phyloP scores from a whole-genome alignment of 75 land plant genomes.

The Sequoiadendron giganteum region DNA sequence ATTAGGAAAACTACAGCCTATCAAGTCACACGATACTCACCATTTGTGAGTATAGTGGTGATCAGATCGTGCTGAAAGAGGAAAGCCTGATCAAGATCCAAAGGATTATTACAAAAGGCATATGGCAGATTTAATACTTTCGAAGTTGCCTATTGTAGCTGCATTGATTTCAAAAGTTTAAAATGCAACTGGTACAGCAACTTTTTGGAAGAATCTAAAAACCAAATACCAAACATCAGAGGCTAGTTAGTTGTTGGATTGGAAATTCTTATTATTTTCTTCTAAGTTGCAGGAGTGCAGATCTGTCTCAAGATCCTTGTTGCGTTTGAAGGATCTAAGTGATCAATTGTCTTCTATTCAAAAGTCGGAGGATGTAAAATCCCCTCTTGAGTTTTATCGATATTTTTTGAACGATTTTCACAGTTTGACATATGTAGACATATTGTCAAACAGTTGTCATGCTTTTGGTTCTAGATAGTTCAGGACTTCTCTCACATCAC shows the following conservation, averaged over 20 bases:
- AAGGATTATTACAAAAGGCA: neutral
- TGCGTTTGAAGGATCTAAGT: neutral
- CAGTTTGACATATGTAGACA: too few species aligned
- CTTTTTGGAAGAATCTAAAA: neutral
- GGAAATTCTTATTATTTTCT: neutral
- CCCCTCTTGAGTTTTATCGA: too few species aligned
- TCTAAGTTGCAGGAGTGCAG: neutral
- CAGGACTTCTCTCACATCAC: too few species aligned
- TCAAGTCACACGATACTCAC: neutral
- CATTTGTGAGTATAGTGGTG: neutral
- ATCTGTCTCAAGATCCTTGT: neutral
- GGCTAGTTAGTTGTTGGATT: neutral
- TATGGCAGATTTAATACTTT: neutral
- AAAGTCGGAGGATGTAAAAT: too few species aligned
- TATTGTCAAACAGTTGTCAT: too few species aligned
- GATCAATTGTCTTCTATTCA: neutral
- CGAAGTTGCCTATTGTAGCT: neutral
- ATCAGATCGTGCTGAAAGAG: neutral
- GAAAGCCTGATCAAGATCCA: neutral
- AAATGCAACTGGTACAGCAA: neutral
- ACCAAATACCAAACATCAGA: neutral
- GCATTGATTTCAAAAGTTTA: neutral
- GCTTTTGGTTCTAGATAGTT: too few species aligned
- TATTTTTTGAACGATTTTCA: too few species aligned
- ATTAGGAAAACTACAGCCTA: neutral